Evolutionary conservation across 805 yeast genomes (phyloP).

Genomic region (Hagleromyces aurorensis): DNA sequence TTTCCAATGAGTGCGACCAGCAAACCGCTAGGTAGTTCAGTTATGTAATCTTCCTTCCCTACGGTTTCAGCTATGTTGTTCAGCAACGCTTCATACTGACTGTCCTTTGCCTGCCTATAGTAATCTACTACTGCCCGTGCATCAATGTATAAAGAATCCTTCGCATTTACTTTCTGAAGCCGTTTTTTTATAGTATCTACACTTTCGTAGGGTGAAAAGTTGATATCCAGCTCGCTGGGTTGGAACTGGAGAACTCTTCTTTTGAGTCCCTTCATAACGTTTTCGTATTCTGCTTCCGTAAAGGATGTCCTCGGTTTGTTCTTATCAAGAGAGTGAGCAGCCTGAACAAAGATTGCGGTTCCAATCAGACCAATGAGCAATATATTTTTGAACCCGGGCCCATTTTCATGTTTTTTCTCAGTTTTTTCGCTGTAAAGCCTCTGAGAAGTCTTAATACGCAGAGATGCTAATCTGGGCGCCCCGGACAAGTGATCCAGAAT

Average conservation of each 20-base stretch:
- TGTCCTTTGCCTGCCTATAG: constrained; percentile 38
- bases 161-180: constrained; percentile 6
- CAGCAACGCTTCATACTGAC: constrained; percentile 45
- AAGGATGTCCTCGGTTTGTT: constrained; percentile 30
- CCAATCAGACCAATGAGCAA: constrained; percentile 39
- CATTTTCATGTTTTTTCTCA: constrained; percentile 16
- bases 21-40: constrained; percentile 32
- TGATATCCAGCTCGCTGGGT: constrained; percentile 35
- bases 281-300: constrained; percentile 37
- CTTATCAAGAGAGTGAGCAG: constrained; percentile 32
- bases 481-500: too few species aligned
- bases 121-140: constrained; percentile 41
- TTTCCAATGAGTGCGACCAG: constrained; percentile 29
- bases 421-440: too few species aligned
- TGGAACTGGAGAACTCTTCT: constrained; percentile 40
- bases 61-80: constrained; percentile 33
- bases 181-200: constrained; percentile 17
- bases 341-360: constrained; percentile 35
- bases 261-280: constrained; percentile 40
- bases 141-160: constrained; percentile 37
- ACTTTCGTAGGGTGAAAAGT: constrained; percentile 30
- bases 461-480: too few species aligned
- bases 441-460: too few species aligned
- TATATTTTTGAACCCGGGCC: constrained; percentile 36
- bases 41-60: constrained; percentile 23